Evolutionary conservation across 371 early-diverging fungal genomes (phyloP), one percentile per base, ranked within the genome.

Genomic region (Mortierella sp.): DNA sequence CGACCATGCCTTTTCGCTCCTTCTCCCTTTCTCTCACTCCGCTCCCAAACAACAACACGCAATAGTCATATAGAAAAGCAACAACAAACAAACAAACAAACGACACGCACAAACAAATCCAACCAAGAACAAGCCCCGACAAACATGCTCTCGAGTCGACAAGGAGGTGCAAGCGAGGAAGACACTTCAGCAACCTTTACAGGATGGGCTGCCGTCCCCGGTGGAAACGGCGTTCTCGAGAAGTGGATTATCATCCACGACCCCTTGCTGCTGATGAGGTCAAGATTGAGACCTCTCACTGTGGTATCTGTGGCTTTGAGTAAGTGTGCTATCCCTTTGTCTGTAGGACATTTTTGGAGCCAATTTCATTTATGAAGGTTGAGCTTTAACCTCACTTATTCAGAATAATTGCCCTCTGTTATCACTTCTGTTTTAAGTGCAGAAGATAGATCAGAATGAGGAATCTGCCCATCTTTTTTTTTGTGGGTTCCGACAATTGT

Each of bases 251-350:
- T 75, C 80, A 84, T 19, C 79, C 89, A 2, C 81, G 82, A 24
- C 82, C 82, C 10, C 78, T 89, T 6, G 74, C 34, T 2, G 85
- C 77, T 11, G 79, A 89, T 73, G 90, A 90, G 70, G 83, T 93
- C 26, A 90, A 93, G 76, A 89, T 86, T 53, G 79, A 73, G 44
- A 86, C 77, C 37, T 85, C 89, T 44, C 89, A 91, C 40, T 92
- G 92, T 75, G 93, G 93, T 50, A 90, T 93, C 71, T 93, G 93
- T 76, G 92, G 91, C 11, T 82, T 91, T 0, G 91, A 91, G 72
- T 77, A 90, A 50, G 88, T 89, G 31, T 16, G 78, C 86, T 57
- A 83, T 88, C 83, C 67, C 74, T 51, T 51, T 16, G 24, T 72
- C 26, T 69, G 24, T 34, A 40, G 14, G 16, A 71, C n/a, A n/a